Evolutionary conservation across 1,284 basidiomycete species (phyloP).

Genomic region (Moesziomyces sp.): DNA sequence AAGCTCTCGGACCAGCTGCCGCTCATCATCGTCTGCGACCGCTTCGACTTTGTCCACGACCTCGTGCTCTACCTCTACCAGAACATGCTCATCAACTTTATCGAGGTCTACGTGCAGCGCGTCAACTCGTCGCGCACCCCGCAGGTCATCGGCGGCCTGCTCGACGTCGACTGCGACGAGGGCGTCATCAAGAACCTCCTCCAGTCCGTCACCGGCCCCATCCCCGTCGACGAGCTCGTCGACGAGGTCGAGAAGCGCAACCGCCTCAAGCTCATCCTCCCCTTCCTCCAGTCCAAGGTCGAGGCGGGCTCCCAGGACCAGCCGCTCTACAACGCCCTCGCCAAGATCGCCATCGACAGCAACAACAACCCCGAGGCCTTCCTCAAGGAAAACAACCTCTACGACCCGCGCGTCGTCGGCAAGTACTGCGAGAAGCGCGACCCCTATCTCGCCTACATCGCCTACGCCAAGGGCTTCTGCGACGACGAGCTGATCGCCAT

Average conservation of each 20-base stretch:
- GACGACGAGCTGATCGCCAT: slow-evolving; percentile 97
- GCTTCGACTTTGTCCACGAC: slow-evolving; percentile 99
- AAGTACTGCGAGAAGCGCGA: slow-evolving; percentile 99
- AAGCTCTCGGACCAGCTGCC: slow-evolving; percentile 96
- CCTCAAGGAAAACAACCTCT: slow-evolving; percentile 98
- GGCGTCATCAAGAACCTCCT: slow-evolving; percentile 92
- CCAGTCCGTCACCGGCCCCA: slow-evolving; percentile 92
- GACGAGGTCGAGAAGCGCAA: slow-evolving; percentile 86
- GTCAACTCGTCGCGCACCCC: slow-evolving; percentile 98
- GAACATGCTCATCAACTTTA: slow-evolving; percentile 95
- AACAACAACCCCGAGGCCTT: slow-evolving; percentile 98
- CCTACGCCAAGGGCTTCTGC: slow-evolving; percentile 98
- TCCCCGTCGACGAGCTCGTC: slow-evolving; percentile 85
- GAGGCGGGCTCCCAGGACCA: slow-evolving; percentile 91
- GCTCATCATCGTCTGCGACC: slow-evolving; percentile 99
- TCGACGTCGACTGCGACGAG: slow-evolving; percentile 98
- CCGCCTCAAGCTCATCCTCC: slow-evolving; percentile 93
- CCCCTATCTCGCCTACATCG: slow-evolving; percentile 98
- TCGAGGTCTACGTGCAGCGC: slow-evolving; percentile 98
- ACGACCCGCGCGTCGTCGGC: slow-evolving; percentile 94
- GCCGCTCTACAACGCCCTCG: slow-evolving; percentile 93
- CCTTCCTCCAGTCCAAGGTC: slow-evolving; percentile 94
- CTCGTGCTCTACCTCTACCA: slow-evolving; percentile 98
- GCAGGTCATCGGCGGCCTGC: slow-evolving; percentile 95
- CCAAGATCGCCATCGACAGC: slow-evolving; percentile 98